phyloP scores from a whole-genome alignment of 1,284 basidiomycete genomes.

The Caloboletus inedulis region DNA sequence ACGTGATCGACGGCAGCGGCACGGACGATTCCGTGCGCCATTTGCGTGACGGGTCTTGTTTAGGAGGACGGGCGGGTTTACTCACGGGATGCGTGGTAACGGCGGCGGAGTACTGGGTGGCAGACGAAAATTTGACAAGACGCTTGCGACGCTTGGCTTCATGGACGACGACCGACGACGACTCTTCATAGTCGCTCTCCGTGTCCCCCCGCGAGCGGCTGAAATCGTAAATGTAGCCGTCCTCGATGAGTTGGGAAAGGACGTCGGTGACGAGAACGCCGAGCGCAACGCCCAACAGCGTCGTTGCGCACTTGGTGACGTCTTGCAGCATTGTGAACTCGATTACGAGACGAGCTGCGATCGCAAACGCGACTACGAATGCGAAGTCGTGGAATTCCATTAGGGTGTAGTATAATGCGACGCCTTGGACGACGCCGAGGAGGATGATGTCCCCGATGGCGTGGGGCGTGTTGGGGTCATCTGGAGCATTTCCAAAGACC shows the following conservation, averaged over 20 bases:
- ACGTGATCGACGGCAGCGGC: conserved; percentile 46
- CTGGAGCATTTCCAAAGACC: conserved; percentile 42
- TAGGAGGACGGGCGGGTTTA: conserved; percentile 31
- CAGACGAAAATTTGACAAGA: conserved; percentile 33
- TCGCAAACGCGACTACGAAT: conserved; percentile 52
- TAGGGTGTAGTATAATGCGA: conserved; percentile 64
- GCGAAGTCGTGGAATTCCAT: conserved; percentile 51
- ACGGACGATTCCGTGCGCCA: conserved; percentile 30
- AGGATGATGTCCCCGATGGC: conserved; percentile 60
- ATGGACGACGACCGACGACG: conserved; percentile 11
- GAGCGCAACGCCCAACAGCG: conserved; percentile 59
- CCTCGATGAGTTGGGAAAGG: conserved; percentile 58
- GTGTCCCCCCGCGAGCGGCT: conserved; percentile 11
- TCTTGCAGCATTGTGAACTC: conserved; percentile 57
- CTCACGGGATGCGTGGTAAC: conserved; percentile 5
- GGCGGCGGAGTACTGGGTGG: conserved; percentile 24
- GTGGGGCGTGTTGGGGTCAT: conserved; percentile 32
- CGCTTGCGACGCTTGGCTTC: conserved; percentile 28
- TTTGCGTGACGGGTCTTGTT: conserved; percentile 29
- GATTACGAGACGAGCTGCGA: conserved; percentile 57
- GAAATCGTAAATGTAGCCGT: conserved; percentile 33
- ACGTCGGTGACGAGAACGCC: conserved; percentile 66
- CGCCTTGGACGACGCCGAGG: conserved; percentile 70
- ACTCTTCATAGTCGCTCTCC: conserved; percentile 17
- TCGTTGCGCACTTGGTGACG: conserved; percentile 49